Evolutionary conservation across 2,329 filamentous ascomycete species (phyloP).

Genomic region (Cercospora janseana): DNA sequence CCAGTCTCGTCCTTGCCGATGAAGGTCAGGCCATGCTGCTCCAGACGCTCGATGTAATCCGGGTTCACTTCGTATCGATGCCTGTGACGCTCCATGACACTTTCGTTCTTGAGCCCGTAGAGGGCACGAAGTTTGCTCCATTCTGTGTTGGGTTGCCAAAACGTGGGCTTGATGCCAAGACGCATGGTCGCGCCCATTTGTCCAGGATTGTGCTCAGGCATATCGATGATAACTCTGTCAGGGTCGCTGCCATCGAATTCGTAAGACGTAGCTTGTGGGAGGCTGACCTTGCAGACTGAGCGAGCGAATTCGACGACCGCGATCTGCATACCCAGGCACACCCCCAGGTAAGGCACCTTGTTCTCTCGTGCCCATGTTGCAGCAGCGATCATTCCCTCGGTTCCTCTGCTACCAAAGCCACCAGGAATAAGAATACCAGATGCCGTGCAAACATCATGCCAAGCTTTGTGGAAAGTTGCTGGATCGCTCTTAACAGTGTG

Average conservation of each 20-base stretch:
- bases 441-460: slow-evolving; percentile 74
- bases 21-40: slow-evolving; percentile 69
- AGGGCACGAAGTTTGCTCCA: slow-evolving; percentile 75
- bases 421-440: slow-evolving; percentile 67
- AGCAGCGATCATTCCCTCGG: slow-evolving; percentile 84
- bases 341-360: slow-evolving; percentile 78
- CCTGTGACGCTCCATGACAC: slow-evolving; percentile 70
- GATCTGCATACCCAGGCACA: slow-evolving; percentile 90
- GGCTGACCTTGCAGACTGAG: slow-evolving; percentile 63
- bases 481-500: slow-evolving; percentile 61
- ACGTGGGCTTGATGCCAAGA: slow-evolving; percentile 69
- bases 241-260: slow-evolving; percentile 60
- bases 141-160: slow-evolving; percentile 72
- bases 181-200: slow-evolving; percentile 85
- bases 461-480: slow-evolving; percentile 72
- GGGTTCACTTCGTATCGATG: slow-evolving; percentile 93
- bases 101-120: slow-evolving; percentile 57
- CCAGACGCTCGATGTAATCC: slow-evolving; percentile 65
- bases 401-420: slow-evolving; percentile 79
- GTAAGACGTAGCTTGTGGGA: slow-evolving; percentile 53
- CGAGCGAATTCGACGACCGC: slow-evolving; percentile 87
- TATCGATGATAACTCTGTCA: slow-evolving; percentile 77
- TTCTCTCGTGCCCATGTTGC: slow-evolving; percentile 85
- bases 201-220: slow-evolving; percentile 81
- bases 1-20: slow-evolving; percentile 77